Evolutionary conservation across 2,329 filamentous ascomycete genomes (phyloP), one percentile per base, ranked within the genome.

Genomic region (Fusarium armeniacum): DNA sequence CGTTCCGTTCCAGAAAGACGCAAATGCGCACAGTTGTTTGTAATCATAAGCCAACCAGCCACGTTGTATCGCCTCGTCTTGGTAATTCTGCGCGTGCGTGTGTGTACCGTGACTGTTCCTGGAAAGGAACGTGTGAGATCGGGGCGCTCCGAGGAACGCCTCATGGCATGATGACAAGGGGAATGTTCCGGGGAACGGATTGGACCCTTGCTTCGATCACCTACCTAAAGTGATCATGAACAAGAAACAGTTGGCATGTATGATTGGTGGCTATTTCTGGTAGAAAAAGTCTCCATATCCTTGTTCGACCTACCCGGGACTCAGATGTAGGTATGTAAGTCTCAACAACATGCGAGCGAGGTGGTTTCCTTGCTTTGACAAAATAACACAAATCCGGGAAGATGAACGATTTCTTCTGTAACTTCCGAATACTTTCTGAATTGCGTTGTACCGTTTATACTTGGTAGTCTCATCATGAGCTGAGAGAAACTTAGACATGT

Each of bases 111-210:
- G 7, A 22, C 47, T 50, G 47, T 26, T 36, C 47, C n/a, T 32
- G 45, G 13, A 24, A 50, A 8, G 20, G 11, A 40, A 40, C 20
- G n/a, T 49, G 58, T 24, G 52, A 60, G 35, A 49, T 62, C 68
- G 68, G 64, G 44, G 68, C 55, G 33, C 64, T 58, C 68, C 64
- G 68, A 50, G 36, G 41, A 58, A 55, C 33, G 28, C 41, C 60
- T 65, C 41, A 53, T 71, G 55, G 44, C 44, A 60, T 69, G 62
- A 66, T 12, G 16, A 51, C 36, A 52, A 36, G 36, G 49, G 55
- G 40, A 62, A 65, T 61, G n/a, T 36, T 41, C 50, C 59, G 47
- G 49, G 43, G 49, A 51, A 26, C 13, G 53, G 32, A 33, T 36
- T 57, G 28, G 49, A 40, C 56, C 44, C 46, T 57, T 67, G 38